These are phyloP conservation scores for Leptosphaerulina australis DNA, from an alignment of 2,329 filamentous ascomycete species.

Conservation along the genomic window DNA sequence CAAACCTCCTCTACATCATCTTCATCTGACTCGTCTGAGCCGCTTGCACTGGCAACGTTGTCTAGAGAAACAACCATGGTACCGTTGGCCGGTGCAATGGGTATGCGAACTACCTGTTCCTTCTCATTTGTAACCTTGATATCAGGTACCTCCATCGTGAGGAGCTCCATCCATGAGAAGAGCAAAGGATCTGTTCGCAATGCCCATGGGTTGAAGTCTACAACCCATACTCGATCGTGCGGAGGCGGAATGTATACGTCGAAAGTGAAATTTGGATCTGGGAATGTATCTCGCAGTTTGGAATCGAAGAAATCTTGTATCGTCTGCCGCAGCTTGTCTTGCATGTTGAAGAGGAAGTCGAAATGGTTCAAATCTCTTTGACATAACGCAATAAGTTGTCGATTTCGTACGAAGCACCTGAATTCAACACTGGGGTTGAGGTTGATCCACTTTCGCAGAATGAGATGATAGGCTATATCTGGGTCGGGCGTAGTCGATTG, in stretches of 20 bases:
- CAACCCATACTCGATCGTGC: conserved; percentile 77
- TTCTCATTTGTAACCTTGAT: conserved; percentile 1
- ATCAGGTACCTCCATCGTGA: conserved; percentile 69
- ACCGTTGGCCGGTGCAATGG: conserved; percentile 10
- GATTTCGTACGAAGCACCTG: conserved; percentile 87
- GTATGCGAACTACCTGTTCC: conserved; percentile 41
- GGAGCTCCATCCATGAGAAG: conserved; percentile 87
- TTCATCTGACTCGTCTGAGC: conserved; percentile 40
- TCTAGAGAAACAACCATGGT: conserved; percentile 5
- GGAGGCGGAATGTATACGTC: conserved; percentile 87
- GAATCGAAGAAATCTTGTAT: conserved; percentile 79
- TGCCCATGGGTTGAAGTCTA: conserved; percentile 97
- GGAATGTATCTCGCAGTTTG: conserved; percentile 76
- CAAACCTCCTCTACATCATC: conserved; percentile 63
- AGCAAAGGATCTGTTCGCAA: conserved; percentile 84
- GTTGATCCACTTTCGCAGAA: conserved; percentile 85
- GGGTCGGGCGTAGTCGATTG: conserved; percentile 24
- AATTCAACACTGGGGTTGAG: conserved; percentile 93
- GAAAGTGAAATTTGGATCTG: conserved; percentile 83
- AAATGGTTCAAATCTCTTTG: conserved; percentile 93
- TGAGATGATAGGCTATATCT: conserved; percentile 74
- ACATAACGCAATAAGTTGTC: conserved; percentile 78
- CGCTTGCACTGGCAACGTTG: conserved; percentile 6
- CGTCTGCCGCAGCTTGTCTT: conserved; percentile 67
- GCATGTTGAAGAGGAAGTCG: conserved; percentile 75